These are phyloP conservation scores for Plasmodium malariae DNA, from an alignment of 169 alveolate genomes.

Conservation along the genomic window DNA sequence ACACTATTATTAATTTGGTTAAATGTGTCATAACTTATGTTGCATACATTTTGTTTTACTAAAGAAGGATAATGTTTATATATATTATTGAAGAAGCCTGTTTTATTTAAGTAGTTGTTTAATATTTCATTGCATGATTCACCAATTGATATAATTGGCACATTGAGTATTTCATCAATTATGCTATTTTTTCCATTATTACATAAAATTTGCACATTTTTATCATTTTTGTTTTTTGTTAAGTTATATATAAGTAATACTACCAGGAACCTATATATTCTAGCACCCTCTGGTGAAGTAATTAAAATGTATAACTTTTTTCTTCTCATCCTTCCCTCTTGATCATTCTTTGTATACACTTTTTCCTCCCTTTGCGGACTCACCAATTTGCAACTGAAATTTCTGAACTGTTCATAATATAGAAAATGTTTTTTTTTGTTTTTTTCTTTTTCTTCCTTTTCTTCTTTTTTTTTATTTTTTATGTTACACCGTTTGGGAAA, in stretches of 20 bases:
- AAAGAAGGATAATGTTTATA: not conserved
- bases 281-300: constrained; percentile 71
- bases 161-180: not conserved
- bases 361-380: not conserved
- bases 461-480: not conserved
- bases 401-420: too few species aligned
- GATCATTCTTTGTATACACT: not conserved
- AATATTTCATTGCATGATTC: constrained; percentile 19
- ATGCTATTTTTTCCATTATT: not conserved
- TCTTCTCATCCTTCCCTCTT: constrained; percentile 7
- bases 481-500: not conserved
- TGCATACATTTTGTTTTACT: not conserved
- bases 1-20: constrained; percentile 26
- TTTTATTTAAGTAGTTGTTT: constrained; percentile 7
- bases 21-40: constrained; percentile 4
- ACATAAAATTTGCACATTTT: not conserved
- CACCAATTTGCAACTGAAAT: too few species aligned
- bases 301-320: constrained; percentile 27
- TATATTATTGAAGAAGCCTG: constrained; percentile 12
- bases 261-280: constrained; percentile 36
- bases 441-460: not conserved
- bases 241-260: constrained; percentile 26
- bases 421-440: not conserved
- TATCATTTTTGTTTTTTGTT: not conserved
- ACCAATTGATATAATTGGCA: constrained; percentile 60